These are phyloP conservation scores for Silybum marianum DNA, from an alignment of 129 eudicot species.

Conservation along the genomic window DNA sequence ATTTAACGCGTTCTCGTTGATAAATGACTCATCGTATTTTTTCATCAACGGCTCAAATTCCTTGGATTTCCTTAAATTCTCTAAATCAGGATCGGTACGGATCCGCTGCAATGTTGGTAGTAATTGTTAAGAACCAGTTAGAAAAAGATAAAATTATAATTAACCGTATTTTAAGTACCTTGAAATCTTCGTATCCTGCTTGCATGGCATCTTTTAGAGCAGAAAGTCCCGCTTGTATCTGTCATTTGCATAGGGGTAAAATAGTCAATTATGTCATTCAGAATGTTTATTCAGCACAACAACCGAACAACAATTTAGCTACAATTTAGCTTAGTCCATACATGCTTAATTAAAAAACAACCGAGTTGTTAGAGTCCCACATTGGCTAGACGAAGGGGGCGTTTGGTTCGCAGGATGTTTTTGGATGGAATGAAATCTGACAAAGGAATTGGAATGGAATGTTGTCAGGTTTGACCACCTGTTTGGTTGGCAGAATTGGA, in stretches of 20 bases:
- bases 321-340: neutral
- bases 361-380: neutral
- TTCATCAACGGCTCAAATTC: constrained; percentile 74
- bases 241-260: constrained; percentile 21
- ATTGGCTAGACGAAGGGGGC: too few species aligned
- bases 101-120: constrained; percentile 62
- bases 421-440: too few species aligned
- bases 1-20: constrained; percentile 91
- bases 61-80: constrained; percentile 64
- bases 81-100: constrained; percentile 90
- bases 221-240: constrained; percentile 90
- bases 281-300: neutral
- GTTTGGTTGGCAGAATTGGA: too few species aligned
- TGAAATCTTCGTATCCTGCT: constrained; percentile 86
- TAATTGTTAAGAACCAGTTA: neutral
- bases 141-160: neutral
- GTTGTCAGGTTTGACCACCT: too few species aligned
- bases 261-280: neutral
- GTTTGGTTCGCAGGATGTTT: too few species aligned
- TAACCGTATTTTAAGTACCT: constrained; percentile 42
- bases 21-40: constrained; percentile 84
- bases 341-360: neutral
- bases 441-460: too few species aligned
- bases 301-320: neutral
- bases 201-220: constrained; percentile 91